Evolutionary conservation across 768 basidiomycete species (phyloP).

Genomic region (Boletellus emodensis): DNA sequence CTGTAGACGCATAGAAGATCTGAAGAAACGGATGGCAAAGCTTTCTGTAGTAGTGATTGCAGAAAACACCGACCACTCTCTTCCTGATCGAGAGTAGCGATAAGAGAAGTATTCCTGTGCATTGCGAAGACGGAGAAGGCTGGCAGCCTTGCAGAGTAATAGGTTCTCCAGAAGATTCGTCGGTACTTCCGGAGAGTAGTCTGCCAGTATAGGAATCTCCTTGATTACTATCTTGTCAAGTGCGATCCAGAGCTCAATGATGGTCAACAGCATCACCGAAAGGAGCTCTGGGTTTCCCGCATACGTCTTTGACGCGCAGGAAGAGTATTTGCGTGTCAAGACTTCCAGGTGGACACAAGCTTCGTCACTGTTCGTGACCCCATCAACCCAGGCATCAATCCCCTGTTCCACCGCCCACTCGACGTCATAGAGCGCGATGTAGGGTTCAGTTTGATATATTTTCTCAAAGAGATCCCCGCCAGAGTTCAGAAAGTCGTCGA

Average conservation of each 20-base stretch:
- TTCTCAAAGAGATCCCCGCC: slow-evolving; percentile 11
- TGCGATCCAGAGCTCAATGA: not conserved
- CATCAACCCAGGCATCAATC: slow-evolving; percentile 33
- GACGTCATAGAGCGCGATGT: slow-evolving; percentile 34
- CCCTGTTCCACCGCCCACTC: slow-evolving; percentile 30
- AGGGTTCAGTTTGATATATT: slow-evolving; percentile 5
- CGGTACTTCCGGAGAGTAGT: slow-evolving; percentile 47
- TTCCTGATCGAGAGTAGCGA: slow-evolving; percentile 19
- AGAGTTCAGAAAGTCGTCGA: slow-evolving; percentile 13
- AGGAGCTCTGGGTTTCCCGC: slow-evolving; percentile 20
- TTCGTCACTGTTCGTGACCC: slow-evolving; percentile 13
- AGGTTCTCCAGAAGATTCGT: slow-evolving; percentile 35
- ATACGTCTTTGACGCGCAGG: slow-evolving; percentile 25
- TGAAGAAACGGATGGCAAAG: slow-evolving; percentile 35
- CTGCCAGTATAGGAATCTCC: not conserved
- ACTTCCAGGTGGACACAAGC: slow-evolving; percentile 27
- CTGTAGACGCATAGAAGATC: slow-evolving; percentile 11
- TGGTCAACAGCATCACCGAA: not conserved
- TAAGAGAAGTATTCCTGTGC: slow-evolving; percentile 28
- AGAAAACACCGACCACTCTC: slow-evolving; percentile 35
- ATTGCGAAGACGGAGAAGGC: slow-evolving; percentile 27
- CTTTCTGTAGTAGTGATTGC: slow-evolving; percentile 7
- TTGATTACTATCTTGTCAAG: not conserved
- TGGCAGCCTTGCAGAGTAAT: slow-evolving; percentile 33
- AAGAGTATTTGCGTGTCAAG: slow-evolving; percentile 25